Conservation (phyloP, 2,329 filamentous ascomycete genomes). For the Anthostomella pinea region DNA sequence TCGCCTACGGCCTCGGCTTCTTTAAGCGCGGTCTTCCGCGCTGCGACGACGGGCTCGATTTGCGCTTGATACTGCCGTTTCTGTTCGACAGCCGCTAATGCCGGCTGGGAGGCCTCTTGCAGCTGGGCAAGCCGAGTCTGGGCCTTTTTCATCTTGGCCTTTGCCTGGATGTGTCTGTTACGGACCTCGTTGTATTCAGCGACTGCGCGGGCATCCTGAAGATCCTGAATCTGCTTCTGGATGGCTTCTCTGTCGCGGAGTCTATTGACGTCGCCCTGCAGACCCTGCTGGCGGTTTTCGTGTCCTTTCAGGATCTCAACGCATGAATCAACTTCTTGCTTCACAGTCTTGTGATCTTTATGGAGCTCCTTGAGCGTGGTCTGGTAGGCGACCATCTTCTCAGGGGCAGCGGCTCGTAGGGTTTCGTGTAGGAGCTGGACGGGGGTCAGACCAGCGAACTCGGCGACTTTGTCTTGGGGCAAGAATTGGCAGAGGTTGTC, state of each 20-base stretch:
- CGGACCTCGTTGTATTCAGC: slow-evolving; percentile 61
- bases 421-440: slow-evolving; percentile 82
- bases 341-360: slow-evolving; percentile 63
- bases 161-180: slow-evolving; percentile 48
- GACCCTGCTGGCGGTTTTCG: slow-evolving; percentile 68
- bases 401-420: slow-evolving; percentile 79
- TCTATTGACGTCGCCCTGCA: slow-evolving; percentile 80
- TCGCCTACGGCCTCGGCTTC: slow-evolving; percentile 52
- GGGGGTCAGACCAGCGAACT: slow-evolving; percentile 82
- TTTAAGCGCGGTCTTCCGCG: slow-evolving; percentile 53
- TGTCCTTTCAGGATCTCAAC: slow-evolving; percentile 63
- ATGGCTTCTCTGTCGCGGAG: slow-evolving; percentile 72
- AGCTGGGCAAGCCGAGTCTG: slow-evolving; percentile 57
- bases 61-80: slow-evolving; percentile 66
- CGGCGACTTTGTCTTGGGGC: slow-evolving; percentile 91
- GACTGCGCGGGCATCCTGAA: slow-evolving; percentile 65
- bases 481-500: slow-evolving; percentile 98
- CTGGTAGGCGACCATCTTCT: slow-evolving; percentile 78
- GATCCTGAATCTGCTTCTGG: slow-evolving; percentile 58
- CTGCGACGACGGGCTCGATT: slow-evolving; percentile 53
- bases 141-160: slow-evolving; percentile 51
- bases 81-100: slow-evolving; percentile 62
- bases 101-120: slow-evolving; percentile 60
- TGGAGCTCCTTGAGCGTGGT: slow-evolving; percentile 69
- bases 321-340: slow-evolving; percentile 56